Evolutionary conservation across 2,329 filamentous ascomycete genomes (phyloP).

Genomic region (Pyricularia grisea): DNA sequence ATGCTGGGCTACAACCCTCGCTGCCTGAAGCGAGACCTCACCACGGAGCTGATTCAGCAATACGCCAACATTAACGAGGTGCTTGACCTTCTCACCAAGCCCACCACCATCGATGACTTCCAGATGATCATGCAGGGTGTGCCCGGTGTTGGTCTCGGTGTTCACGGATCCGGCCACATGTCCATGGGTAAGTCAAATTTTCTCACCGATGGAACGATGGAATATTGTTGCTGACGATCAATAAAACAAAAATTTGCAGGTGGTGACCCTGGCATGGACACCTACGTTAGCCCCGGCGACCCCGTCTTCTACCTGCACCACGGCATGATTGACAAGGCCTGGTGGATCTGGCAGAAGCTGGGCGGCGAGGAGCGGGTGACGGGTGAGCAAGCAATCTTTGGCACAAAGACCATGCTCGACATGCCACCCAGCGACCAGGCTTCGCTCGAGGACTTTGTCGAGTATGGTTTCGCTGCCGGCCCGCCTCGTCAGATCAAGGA

Average conservation of each 20-base stretch:
- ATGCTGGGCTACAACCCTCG: slow-evolving; percentile 1
- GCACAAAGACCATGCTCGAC: slow-evolving; percentile 16
- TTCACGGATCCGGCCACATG: background rate
- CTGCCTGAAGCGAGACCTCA: background rate
- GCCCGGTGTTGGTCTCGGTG: background rate
- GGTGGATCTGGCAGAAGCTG: slow-evolving; percentile 20
- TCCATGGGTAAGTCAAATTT: background rate
- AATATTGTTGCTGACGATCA: background rate
- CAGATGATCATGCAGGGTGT: background rate
- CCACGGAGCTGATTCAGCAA: background rate
- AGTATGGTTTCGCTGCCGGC: slow-evolving; percentile 18
- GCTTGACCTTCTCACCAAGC: background rate
- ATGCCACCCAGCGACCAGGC: slow-evolving; percentile 15
- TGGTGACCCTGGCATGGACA: background rate
- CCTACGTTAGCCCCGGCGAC: slow-evolving; percentile 16
- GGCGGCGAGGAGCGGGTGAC: background rate
- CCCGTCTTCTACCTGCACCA: slow-evolving; percentile 26
- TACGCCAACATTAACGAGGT: background rate
- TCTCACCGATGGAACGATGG: background rate
- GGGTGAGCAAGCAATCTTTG: background rate
- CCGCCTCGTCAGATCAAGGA: slow-evolving; percentile 15
- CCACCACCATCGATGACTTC: background rate
- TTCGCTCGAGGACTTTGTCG: slow-evolving; percentile 16
- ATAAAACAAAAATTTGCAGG: background rate
- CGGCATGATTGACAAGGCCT: slow-evolving; percentile 22